Evolutionary conservation across 2,329 filamentous ascomycete species (phyloP), one percentile per base, ranked within the genome.

Genomic region (Exophiala oligosperma): DNA sequence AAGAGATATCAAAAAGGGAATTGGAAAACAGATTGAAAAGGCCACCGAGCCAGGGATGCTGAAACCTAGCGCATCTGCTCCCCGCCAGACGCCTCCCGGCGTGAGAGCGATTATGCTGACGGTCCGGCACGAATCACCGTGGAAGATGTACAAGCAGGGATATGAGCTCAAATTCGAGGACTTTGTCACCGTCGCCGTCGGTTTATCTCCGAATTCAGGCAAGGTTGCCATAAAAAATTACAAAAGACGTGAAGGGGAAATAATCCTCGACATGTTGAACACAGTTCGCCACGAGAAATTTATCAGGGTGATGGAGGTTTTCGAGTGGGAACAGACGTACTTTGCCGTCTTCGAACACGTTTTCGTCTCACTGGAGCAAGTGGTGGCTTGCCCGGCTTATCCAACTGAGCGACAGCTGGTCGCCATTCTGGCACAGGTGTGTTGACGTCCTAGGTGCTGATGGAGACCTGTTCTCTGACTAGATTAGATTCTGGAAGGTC

Each of bases 121-220:
- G 21, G 17, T 46, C 43, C 12, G 21, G 41, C 2, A 66, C 24
- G 59, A 67, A 48, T 66, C 61, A n/a, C 66, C 60, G 7, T 68
- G 41, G 64, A 58, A 68, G n/a, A 66, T 59, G 43, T 68, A 62
- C 37, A 50, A 63, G 29, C 59, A 59, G 47, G 49, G 57, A 49
- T 69, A 66, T 26, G 49, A 62, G 41, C 68, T 57, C 50, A 52
- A 67, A 48, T 57, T 68, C 49, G 61, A 63, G 32, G 52, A 63
- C 1, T 53, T 40, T 29, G 54, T 68, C 52, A 37, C 49, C 44
- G 38, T 67, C 47, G 59, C 21, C 17, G 35, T 65, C 24, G 44
- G 49, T 46, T 46, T 46, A 46, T 12, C 23, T 24, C 43, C 43
- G 43, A 5, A 24, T 17, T 46, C 21, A 26, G 17, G 43, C 32